Percentiles rank a stretch among this genome's conserved stretches.
phyloP scores from a whole-genome alignment of 345 rosid genomes.

The Eucalyptus regnans region DNA sequence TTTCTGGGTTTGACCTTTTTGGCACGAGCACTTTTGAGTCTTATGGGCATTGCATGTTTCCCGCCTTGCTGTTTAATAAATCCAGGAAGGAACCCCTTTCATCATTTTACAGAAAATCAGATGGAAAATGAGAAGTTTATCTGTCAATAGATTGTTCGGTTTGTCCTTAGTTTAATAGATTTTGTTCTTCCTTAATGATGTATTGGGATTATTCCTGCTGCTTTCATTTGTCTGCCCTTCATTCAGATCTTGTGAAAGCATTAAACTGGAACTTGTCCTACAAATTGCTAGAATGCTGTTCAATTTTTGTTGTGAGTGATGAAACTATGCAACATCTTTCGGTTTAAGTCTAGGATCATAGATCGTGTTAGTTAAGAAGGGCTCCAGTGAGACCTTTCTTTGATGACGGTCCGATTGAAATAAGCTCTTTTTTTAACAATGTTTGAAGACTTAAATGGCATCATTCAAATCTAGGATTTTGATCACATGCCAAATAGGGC shows the following conservation, averaged over 20 bases:
- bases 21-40: not conserved
- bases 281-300: not conserved
- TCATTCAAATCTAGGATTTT: not conserved
- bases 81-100: not conserved
- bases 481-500: not conserved
- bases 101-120: not conserved
- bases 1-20: not conserved
- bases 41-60: not conserved
- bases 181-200: not conserved
- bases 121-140: not conserved
- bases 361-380: not conserved
- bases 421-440: not conserved
- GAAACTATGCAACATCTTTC: not conserved
- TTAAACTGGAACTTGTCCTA: not conserved
- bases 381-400: not conserved
- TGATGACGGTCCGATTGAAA: not conserved
- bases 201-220: not conserved
- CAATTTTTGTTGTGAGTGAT: not conserved
- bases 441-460: not conserved
- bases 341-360: not conserved
- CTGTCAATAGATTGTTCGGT: not conserved
- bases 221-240: not conserved
- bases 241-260: not conserved
- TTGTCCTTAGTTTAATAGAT: not conserved
- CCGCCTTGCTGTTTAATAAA: not conserved